Evolutionary conservation across 495 filamentous ascomycete species (phyloP).

Genomic region (Hypoxylon crocopeplum): DNA sequence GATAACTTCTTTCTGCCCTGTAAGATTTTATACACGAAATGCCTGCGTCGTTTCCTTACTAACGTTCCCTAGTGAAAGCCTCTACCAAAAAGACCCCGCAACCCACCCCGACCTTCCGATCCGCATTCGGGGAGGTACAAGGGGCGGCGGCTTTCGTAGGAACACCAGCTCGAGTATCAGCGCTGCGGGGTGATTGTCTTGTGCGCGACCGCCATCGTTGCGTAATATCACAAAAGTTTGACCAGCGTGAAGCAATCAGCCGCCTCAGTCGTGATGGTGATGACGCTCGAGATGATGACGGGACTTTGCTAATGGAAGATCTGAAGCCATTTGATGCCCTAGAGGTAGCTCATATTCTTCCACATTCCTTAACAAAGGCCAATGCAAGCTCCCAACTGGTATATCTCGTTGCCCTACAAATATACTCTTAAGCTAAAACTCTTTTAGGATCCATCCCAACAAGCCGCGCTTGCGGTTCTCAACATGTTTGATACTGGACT

Average conservation of each 20-base stretch:
- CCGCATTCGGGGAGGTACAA: constrained; percentile 25
- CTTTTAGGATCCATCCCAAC: constrained; percentile 11
- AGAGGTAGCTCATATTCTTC: constrained; percentile 41
- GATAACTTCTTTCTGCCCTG: constrained; percentile 41
- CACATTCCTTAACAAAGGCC: constrained; percentile 34
- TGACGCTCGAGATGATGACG: constrained; percentile 34
- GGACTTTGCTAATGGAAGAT: constrained; percentile 22
- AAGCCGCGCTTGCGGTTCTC: constrained; percentile 33
- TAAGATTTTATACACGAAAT: constrained; percentile 13
- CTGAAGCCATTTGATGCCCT: constrained; percentile 17
- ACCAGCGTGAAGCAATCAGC: constrained; percentile 29
- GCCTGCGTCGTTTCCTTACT: constrained; percentile 6
- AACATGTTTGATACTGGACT: constrained; percentile 38
- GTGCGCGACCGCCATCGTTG: constrained; percentile 40
- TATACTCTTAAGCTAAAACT: constrained; percentile 15
- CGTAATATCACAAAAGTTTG: constrained; percentile 37
- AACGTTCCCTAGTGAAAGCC: constrained; percentile 35
- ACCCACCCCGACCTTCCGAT: constrained; percentile 31
- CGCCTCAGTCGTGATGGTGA: constrained; percentile 18
- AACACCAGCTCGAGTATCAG: constrained; percentile 30
- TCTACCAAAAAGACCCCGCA: constrained; percentile 35
- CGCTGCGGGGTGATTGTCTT: constrained; percentile 36
- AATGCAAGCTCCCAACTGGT: constrained; percentile 19
- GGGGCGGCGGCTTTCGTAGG: constrained; percentile 24
- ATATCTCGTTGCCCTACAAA: constrained; percentile 5